Evolutionary conservation across 2,329 filamentous ascomycete genomes (phyloP).

Genomic region (Macrophomina tecta): DNA sequence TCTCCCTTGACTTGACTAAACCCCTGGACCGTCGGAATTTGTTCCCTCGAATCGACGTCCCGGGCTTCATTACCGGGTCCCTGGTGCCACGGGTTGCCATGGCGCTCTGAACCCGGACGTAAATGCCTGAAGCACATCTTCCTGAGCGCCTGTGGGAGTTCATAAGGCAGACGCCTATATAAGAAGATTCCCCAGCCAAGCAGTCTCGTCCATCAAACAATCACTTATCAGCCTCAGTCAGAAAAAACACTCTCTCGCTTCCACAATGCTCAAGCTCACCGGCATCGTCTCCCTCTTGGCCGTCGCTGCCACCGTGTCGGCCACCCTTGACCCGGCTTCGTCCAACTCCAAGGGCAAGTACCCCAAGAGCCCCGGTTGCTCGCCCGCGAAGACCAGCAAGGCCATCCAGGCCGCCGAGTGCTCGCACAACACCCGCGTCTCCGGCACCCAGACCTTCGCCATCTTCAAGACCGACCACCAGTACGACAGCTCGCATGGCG

Average conservation of each 20-base stretch:
- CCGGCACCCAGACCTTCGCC: conserved; percentile 47
- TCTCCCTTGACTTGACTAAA: background rate
- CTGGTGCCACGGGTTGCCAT: background rate
- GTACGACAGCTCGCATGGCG: conserved; percentile 52
- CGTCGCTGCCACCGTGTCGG: conserved; percentile 30
- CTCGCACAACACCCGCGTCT: conserved; percentile 49
- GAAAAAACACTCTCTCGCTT: background rate
- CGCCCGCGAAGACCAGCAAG: conserved; percentile 40
- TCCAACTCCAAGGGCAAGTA: conserved; percentile 47
- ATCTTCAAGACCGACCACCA: conserved; percentile 41
- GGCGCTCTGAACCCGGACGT: background rate
- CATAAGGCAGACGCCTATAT: background rate
- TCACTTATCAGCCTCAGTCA: background rate
- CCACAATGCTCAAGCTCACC: conserved; percentile 15
- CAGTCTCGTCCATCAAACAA: background rate
- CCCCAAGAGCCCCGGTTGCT: conserved; percentile 34
- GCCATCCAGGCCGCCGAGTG: conserved; percentile 52
- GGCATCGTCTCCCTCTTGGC: conserved; percentile 30
- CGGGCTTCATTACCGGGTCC: background rate
- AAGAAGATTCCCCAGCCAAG: background rate
- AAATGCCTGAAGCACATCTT: background rate
- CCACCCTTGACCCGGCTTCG: conserved; percentile 45
- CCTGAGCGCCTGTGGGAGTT: background rate
- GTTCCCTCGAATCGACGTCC: conserved; percentile 4
- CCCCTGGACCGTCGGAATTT: background rate